phyloP scores from a whole-genome alignment of 176 grass and related monocot species.

The Thinopyrum elongatum region DNA sequence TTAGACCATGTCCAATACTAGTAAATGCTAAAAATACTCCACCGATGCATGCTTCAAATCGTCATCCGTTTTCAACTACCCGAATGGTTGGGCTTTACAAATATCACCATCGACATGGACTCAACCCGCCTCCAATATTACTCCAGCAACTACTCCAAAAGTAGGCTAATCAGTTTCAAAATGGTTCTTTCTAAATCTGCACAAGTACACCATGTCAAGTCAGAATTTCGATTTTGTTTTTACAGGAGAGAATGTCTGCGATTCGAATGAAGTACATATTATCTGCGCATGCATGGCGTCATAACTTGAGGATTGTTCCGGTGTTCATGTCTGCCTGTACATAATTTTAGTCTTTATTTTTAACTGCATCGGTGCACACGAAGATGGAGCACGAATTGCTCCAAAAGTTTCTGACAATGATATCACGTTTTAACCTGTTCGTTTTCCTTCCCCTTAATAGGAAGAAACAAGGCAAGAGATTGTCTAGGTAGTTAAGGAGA shows the following conservation, averaged over 20 bases:
- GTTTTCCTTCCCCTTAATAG: background rate
- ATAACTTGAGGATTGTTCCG: background rate
- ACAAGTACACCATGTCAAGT: too few species aligned
- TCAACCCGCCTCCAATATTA: background rate
- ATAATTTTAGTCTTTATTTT: background rate
- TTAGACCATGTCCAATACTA: background rate
- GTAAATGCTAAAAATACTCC: background rate
- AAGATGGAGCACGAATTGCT: conserved; percentile 4
- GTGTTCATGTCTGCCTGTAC: background rate
- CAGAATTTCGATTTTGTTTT: too few species aligned
- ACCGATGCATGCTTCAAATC: background rate
- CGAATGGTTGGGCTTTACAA: background rate
- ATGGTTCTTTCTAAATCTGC: background rate
- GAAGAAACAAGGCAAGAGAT: conserved; percentile 23
- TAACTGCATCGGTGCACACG: background rate
- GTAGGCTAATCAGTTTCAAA: background rate
- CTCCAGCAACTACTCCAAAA: conserved; percentile 5
- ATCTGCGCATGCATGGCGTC: conserved; percentile 1
- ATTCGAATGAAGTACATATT: conserved; percentile 21
- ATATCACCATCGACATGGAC: background rate
- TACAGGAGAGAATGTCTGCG: background rate
- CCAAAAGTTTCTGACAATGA: conserved; percentile 4
- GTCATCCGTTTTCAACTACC: background rate
- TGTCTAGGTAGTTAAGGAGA: conserved; percentile 39
- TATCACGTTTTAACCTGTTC: conserved; percentile 8